Evolutionary conservation across 352 stramenopile genomes (phyloP).

Genomic region (Globisporangium ultimum): DNA sequence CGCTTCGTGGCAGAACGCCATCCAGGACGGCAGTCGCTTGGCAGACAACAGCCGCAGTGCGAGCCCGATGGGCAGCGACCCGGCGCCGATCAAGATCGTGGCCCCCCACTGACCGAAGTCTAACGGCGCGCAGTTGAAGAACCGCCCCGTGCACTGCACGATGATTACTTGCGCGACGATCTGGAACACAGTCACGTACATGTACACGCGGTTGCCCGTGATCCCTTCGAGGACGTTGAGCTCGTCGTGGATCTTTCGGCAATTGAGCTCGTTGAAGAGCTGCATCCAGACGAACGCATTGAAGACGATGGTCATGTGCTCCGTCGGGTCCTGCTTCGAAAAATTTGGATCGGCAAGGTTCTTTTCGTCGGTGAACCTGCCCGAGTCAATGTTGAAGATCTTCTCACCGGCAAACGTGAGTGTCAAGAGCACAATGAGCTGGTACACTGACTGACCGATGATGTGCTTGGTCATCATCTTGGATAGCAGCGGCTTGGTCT

Average conservation of each 20-base stretch:
- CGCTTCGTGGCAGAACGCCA: constrained; percentile 52
- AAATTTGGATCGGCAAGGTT: no score
- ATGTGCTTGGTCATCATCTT: constrained; percentile 96
- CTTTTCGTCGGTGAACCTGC: constrained; percentile 41
- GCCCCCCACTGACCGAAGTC: constrained; percentile 45
- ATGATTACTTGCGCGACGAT: constrained; percentile 93
- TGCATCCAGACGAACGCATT: constrained; percentile 98
- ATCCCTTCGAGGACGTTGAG: constrained; percentile 94
- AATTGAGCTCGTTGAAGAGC: constrained; percentile 90
- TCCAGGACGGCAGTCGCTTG: constrained; percentile 44
- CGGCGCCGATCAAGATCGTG: constrained; percentile 45
- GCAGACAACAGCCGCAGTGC: constrained; percentile 44
- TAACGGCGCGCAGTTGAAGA: constrained; percentile 62
- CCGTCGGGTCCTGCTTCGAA: constrained; percentile 46
- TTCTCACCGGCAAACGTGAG: constrained; percentile 80
- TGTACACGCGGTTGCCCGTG: constrained; percentile 89
- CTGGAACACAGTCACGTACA: constrained; percentile 89
- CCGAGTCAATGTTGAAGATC: constrained; percentile 42
- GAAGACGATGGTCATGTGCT: constrained; percentile 97
- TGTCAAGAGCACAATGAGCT: constrained; percentile 88
- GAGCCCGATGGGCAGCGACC: constrained; percentile 47
- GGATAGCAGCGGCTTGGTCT: constrained; percentile 91
- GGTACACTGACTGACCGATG: constrained; percentile 88
- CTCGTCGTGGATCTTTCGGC: constrained; percentile 79
- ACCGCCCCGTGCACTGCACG: constrained; percentile 89